Base-by-base conservation (phyloP, 2,329 filamentous ascomycete species). In the Trichoderma citrinoviride region DNA sequence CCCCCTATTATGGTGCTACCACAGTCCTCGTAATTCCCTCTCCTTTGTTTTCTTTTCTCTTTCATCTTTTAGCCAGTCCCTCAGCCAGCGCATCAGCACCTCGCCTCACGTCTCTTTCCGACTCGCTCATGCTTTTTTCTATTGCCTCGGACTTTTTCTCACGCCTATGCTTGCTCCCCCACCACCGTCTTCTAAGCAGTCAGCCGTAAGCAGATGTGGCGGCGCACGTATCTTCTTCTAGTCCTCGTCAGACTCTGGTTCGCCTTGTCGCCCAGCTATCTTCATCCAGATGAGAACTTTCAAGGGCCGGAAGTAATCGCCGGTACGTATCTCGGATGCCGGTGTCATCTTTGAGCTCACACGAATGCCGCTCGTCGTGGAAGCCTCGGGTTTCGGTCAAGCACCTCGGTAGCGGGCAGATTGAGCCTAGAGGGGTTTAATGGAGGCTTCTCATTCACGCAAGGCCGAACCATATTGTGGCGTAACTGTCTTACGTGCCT, bases 271-370 rank as follows among this genome's bases (percentile, higher is more conserved):
- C 91, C 95, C 66, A 98, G 94, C 82, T 99, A 99, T 78, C 86
- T 99, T 53, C 95, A 99, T 77, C 95, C 95, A 5, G 95, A 99
- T 80, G 95, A 99, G 83, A 95, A 98, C 82, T 99, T 99, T 74
- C 95, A 99, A 80, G 95, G 95, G 41, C 95, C 95, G 17, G 95
- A 99, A 81, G 90, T 98, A 69, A 95, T 98, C 74, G 93, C 94
- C 73, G 94, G 94, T 97, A 86, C 71, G 88, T 80, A 10, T 41
- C 33, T 6, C 27, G 41, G 37, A 29, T 23, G n/a, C 37, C 27
- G 12, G 15, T 64, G 25, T 50, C 54, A 43, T 43, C 53, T 53
- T 49, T 50, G 14, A 41, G 12, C 33, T 17, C 41, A 46, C 5
- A 21, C 27, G 8, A 10, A 8, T 14, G 55, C 43, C 27, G 10